Conservation (phyloP, 164 flowering plant genomes). For the Chimonanthus salicifolius region DNA sequence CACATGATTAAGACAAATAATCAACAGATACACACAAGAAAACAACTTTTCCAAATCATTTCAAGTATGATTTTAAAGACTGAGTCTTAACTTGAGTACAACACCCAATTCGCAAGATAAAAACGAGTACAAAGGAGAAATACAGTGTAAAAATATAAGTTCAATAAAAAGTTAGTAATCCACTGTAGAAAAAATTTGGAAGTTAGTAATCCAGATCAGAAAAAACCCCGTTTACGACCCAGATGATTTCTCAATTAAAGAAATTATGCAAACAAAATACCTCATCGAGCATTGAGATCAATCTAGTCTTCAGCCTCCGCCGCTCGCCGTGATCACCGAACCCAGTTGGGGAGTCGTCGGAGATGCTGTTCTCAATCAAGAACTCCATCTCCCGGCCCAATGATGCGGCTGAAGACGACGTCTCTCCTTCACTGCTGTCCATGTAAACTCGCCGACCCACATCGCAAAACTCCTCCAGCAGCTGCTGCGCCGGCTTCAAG, state of each 20-base stretch:
- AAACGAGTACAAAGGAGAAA: neutral
- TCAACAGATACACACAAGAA: no score
- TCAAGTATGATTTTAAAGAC: no score
- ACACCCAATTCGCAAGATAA: neutral
- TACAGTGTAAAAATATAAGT: no score
- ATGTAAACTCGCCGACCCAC: conserved; percentile 26
- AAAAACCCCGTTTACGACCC: neutral
- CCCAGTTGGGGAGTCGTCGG: conserved; percentile 12
- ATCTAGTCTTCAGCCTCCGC: conserved; percentile 45
- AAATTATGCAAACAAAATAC: conserved; percentile 20
- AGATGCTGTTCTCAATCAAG: conserved; percentile 11
- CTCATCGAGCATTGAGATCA: conserved; percentile 75
- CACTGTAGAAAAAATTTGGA: neutral
- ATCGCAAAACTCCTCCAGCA: conserved; percentile 65
- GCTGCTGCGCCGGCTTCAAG: conserved; percentile 74
- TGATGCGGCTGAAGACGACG: conserved; percentile 24
- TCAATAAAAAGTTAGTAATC: neutral
- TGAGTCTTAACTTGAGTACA: neutral
- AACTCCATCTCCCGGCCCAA: conserved; percentile 22
- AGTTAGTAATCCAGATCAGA: neutral
- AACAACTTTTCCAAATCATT: no score
- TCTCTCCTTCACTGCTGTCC: conserved; percentile 22
- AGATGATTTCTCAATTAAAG: neutral
- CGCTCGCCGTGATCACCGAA: conserved; percentile 28
- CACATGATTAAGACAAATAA: no score